Evolutionary conservation across 176 grass and related monocot species (phyloP).

Genomic region (Otatea glauca): DNA sequence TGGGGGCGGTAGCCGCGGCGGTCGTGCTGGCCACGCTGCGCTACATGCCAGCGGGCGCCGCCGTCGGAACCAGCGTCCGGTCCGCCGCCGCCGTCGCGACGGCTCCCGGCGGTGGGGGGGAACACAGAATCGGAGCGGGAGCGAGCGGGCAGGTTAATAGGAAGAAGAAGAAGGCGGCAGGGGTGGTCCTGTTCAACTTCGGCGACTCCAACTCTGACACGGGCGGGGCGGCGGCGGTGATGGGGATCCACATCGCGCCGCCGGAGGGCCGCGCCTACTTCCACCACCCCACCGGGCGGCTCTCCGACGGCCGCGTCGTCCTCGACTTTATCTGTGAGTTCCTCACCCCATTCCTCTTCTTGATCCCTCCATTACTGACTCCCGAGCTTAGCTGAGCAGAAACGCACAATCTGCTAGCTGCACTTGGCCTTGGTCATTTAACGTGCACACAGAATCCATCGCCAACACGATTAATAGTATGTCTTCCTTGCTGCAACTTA

Average conservation of each 20-base stretch:
- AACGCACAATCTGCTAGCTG: background rate
- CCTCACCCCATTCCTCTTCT: background rate
- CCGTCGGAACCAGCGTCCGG: too few species aligned
- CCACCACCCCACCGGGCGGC: slow-evolving; percentile 56
- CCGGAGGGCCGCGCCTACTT: slow-evolving; percentile 71
- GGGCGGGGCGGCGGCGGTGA: slow-evolving; percentile 62
- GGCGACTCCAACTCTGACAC: slow-evolving; percentile 94
- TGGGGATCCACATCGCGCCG: slow-evolving; percentile 58
- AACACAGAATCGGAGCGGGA: too few species aligned
- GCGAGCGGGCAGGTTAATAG: background rate
- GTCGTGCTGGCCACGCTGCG: too few species aligned
- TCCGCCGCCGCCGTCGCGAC: too few species aligned
- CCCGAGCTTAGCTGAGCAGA: background rate
- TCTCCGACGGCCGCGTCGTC: slow-evolving; percentile 89
- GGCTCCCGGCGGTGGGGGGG: too few species aligned
- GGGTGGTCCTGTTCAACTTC: slow-evolving; percentile 75
- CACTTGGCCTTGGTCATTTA: background rate
- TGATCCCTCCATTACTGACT: background rate
- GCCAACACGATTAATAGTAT: background rate
- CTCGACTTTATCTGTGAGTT: slow-evolving; percentile 92
- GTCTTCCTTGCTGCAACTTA: background rate
- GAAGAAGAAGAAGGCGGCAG: background rate
- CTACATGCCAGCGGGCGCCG: too few species aligned
- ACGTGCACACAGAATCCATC: too few species aligned
- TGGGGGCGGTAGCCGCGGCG: too few species aligned